Conservation (phyloP, 495 filamentous ascomycete species). For the Aspergillus affinis region DNA sequence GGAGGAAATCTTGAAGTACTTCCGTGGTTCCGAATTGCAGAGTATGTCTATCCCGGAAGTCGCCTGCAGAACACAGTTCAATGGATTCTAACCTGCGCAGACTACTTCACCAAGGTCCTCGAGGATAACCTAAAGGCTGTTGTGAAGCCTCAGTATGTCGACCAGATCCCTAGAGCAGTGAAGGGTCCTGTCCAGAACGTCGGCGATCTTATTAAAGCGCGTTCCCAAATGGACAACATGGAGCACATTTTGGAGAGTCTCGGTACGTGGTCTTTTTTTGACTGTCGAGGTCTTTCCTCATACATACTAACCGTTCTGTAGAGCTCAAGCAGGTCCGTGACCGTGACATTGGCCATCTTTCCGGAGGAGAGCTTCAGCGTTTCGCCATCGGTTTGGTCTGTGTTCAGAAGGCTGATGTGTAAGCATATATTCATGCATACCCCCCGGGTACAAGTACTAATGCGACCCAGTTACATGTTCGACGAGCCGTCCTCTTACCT, state of each 20-base stretch:
- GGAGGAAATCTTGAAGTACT: constrained; percentile 98
- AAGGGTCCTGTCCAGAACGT: constrained; percentile 75
- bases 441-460: background rate
- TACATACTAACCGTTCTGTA: constrained; percentile 36
- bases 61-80: background rate
- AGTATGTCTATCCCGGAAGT: constrained; percentile 54
- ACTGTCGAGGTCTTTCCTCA: background rate
- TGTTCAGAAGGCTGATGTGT: constrained; percentile 95
- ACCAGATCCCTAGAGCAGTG: constrained; percentile 92
- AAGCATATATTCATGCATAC: constrained; percentile 28
- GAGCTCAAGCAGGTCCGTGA: constrained; percentile 84
- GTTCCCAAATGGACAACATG: constrained; percentile 74
- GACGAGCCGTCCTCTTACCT: constrained; percentile 98
- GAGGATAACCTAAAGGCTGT: constrained; percentile 96
- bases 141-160: constrained; percentile 98
- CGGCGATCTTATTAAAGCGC: constrained; percentile 68
- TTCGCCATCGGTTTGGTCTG: constrained; percentile 96
- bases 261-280: constrained; percentile 41
- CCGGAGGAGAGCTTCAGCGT: constrained; percentile 95
- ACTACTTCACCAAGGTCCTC: constrained; percentile 97
- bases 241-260: constrained; percentile 82
- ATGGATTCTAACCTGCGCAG: constrained; percentile 40
- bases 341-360: constrained; percentile 83
- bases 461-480: constrained; percentile 81
- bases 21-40: constrained; percentile 94